These are phyloP conservation scores for Trichoderma sp. DNA, from an alignment of 2,329 filamentous ascomycete genomes.

Conservation along the genomic window DNA sequence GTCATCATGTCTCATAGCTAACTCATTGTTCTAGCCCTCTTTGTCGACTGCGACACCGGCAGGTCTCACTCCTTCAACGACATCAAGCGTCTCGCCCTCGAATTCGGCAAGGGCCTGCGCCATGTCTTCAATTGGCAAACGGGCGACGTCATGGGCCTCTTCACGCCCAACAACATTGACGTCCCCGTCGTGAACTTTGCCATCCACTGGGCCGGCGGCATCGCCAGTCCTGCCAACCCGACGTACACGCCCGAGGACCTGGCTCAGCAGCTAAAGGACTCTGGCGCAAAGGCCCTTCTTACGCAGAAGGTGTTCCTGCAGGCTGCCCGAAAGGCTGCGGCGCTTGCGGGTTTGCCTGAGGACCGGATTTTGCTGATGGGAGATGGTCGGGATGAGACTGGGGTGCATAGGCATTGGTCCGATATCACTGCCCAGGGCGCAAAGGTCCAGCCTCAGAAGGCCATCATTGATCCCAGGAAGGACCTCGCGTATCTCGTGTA, in stretches of 20 bases:
- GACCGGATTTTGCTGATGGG: constrained; percentile 76
- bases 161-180: constrained; percentile 84
- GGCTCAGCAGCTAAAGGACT: constrained; percentile 78
- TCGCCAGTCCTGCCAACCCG: constrained; percentile 83
- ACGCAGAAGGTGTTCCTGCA: constrained; percentile 69
- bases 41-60: constrained; percentile 70
- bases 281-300: constrained; percentile 68
- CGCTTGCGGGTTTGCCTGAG: constrained; percentile 65
- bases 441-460: constrained; percentile 51
- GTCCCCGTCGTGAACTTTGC: constrained; percentile 76
- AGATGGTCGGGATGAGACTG: constrained; percentile 58
- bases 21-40: constrained; percentile 58
- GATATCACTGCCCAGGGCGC: constrained; percentile 60
- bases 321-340: constrained; percentile 65
- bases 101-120: constrained; percentile 79
- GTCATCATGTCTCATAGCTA: not conserved
- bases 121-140: constrained; percentile 74
- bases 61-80: constrained; percentile 68
- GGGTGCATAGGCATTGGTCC: constrained; percentile 67
- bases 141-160: constrained; percentile 79
- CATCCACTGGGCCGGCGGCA: constrained; percentile 76
- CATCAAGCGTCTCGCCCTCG: constrained; percentile 61
- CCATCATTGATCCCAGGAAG: constrained; percentile 63
- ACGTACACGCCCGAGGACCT: constrained; percentile 82
- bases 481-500: constrained; percentile 86